Base-by-base conservation (phyloP, 768 basidiomycete species). In the Suillus luteus region DNA sequence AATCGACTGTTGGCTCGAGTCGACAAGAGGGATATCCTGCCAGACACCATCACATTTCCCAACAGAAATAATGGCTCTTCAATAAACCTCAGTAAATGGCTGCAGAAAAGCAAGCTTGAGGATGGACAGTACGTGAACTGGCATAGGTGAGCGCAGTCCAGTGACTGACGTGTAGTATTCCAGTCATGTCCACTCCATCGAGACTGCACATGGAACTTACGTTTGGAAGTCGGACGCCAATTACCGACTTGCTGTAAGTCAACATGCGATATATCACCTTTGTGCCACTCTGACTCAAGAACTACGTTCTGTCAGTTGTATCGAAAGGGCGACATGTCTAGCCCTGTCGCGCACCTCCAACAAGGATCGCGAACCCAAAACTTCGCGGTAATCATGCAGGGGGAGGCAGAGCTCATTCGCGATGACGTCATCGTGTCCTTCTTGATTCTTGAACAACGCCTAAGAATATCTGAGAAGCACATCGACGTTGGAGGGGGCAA, bases 381-480 rank as follows among this genome's bases (percentile, higher is more conserved):
- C 15, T 37, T 67, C 3, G 60, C 62, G 24, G 60, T 67, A 24
- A 61, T 69, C 55, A 55, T 69, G 4, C 51, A 70, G 27, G 43
- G 46, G 7, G 15, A 40, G 17, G 61, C 52, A 5, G 65, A 69
- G 43, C 40, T 58, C 14, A 43, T 57, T 37, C 60, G 65, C 15
- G 65, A 69, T 24, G 68, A 69, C 37, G 57, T 69, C 12, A 41
- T 69, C 24, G 46, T 69, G 4, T 58, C 52, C 14, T 62, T 54
- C 57, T 60, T 67, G 46, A 64, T 69, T 60, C 68, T 70, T 15
- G 62, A 67, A 64, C 65, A 64, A 38, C 58, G 65, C 5, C 62
- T 69, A 11, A 62, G 63, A 24, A 17, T 64, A 31, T 37, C 22
- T 37, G 68, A 69, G 1, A 63, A 31, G 27, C 59, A 69, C 52